Evolutionary conservation across 805 yeast genomes (phyloP), one percentile per base, ranked within the genome.

Genomic region (Alloascoidea africana): DNA sequence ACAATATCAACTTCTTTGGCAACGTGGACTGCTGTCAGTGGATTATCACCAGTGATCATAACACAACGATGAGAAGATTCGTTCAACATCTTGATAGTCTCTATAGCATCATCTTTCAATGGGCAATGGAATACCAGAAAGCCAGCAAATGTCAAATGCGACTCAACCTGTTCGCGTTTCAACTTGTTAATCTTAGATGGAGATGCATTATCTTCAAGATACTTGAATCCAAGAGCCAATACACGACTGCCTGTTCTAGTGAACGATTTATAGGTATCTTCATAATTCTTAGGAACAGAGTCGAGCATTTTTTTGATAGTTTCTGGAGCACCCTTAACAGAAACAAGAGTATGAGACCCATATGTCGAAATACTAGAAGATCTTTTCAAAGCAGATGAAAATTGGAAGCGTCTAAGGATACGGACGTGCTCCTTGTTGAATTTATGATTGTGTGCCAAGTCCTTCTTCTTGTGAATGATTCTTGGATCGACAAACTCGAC

Each of bases 11-110:
- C 97, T 59, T 85, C 94, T 49, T 77, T 76, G 16, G 97, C 97
- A 48, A 91, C 98, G 55, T 89, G 96, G 43, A 91, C 91, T 19
- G 98, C 98, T 46, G 98, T 91, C 53, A 91, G 71, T 32, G 98
- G 96, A 58, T 89, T 91, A 60, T 91, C 98, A 67, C 98, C 98
- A 36, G 98, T 91, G 48, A 91, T 91, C 98, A 91, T 91, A 33
- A 91, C 75, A 55, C 85, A 83, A 55, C 98, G 85, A 58, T 91
- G 98, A 39, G 89, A 75, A 1, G 96, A 86, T 53, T 85, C 94
- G 59, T 85, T 89, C 58, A 91, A 68, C 96, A 86, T 89, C 51
- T 73, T 67, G 47, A 91, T 76, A 32, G 95, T 80, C 47, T 76
- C 93, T 54, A 84, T 64, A 27, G 98, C 98, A 61, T 91, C 98